phyloP scores from a whole-genome alignment of 805 yeast genomes.

The Metschnikowia corniflorae region DNA sequence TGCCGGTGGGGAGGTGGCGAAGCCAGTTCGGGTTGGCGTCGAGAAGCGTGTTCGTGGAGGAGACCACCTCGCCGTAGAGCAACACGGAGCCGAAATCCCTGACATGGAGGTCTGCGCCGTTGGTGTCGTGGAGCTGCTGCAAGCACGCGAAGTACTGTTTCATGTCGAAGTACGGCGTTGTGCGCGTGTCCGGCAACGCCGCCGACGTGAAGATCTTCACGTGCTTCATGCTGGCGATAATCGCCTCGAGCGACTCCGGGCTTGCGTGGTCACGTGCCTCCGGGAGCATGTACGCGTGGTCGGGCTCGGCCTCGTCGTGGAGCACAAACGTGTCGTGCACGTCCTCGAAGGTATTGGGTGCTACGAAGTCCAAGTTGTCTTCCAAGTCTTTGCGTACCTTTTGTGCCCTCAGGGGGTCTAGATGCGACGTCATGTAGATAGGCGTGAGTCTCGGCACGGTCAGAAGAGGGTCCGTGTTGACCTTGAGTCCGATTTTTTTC shows the following conservation, averaged over 20 bases:
- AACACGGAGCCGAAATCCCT: conserved; percentile 57
- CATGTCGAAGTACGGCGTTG: conserved; percentile 75
- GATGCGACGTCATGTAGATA: conserved; percentile 47
- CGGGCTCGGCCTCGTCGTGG: conserved; percentile 36
- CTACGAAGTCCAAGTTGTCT: conserved; percentile 32
- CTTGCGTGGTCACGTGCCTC: conserved; percentile 9
- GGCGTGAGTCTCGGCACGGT: conserved; percentile 70
- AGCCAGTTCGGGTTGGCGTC: conserved; percentile 67
- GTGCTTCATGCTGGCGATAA: conserved; percentile 45
- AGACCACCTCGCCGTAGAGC: conserved; percentile 82
- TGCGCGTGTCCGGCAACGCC: conserved; percentile 44
- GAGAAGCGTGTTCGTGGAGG: conserved; percentile 79
- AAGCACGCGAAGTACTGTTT: conserved; percentile 49
- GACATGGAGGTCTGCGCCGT: conserved; percentile 19
- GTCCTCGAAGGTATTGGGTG: conserved; percentile 42
- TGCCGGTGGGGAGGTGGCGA: conserved; percentile 64
- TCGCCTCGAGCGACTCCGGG: conserved; percentile 8
- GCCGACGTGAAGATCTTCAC: conserved; percentile 45
- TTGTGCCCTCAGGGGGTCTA: conserved; percentile 28
- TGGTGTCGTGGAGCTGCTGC: conserved; percentile 25
- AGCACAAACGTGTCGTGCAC: conserved; percentile 54
- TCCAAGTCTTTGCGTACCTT: conserved; percentile 35
- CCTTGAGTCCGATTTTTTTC: conserved; percentile 60
- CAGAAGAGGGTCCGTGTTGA: conserved; percentile 46
- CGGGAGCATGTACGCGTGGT: conserved; percentile 16